A percentile compares a stretch with the other conserved stretches of the same genome.
These are phyloP conservation scores for Fusarium mexicanum DNA, from an alignment of 2,329 filamentous ascomycete species.

Conservation along the genomic window DNA sequence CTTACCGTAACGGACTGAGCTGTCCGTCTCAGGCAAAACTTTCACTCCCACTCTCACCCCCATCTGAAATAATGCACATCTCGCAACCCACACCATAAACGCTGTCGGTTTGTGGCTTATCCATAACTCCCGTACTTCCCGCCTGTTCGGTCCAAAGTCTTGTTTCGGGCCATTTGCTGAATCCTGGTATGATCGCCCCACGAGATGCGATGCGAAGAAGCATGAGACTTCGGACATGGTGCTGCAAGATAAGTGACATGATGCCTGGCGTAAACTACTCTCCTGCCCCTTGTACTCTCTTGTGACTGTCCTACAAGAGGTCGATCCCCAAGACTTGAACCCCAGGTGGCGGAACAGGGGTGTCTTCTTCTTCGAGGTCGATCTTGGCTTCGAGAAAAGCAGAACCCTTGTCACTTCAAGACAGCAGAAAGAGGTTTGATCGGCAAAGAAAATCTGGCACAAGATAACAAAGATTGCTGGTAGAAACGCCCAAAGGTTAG, in stretches of 20 bases:
- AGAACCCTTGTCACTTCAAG: conserved; percentile 7
- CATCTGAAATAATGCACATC: conserved; percentile 21
- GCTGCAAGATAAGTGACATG: neutral
- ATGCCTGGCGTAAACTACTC: neutral
- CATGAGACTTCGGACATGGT: neutral
- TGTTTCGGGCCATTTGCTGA: neutral
- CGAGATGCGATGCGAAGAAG: conserved; percentile 1
- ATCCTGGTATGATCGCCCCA: conserved; percentile 27
- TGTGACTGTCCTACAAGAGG: neutral
- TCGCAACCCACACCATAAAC: conserved; percentile 16
- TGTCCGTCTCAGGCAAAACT: neutral
- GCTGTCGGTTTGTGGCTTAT: neutral
- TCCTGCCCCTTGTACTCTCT: neutral
- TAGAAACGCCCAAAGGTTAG: neutral
- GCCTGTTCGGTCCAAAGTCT: neutral
- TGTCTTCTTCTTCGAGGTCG: neutral
- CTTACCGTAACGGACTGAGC: neutral
- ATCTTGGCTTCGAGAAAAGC: conserved; percentile 7
- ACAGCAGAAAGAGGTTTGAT: conserved; percentile 14
- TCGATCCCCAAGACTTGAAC: conserved; percentile 10
- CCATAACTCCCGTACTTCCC: neutral
- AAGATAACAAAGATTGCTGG: neutral
- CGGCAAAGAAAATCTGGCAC: neutral
- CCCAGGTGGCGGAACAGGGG: conserved; percentile 10
- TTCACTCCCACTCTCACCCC: neutral